Evolutionary conservation across 2,329 filamentous ascomycete genomes (phyloP).

Genomic region (Penicillium thymicola): DNA sequence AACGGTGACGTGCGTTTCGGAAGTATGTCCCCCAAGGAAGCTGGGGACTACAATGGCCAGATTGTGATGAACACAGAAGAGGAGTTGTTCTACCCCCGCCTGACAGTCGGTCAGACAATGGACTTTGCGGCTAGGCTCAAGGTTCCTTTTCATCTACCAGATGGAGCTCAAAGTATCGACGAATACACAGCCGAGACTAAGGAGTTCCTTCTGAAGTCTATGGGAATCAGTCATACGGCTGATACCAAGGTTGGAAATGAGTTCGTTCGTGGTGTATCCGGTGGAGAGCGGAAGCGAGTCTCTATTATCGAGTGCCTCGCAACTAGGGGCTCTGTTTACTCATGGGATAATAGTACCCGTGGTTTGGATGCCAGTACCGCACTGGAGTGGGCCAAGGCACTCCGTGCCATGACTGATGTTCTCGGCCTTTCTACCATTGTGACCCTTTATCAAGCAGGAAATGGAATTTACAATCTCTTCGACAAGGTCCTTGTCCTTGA

Average conservation of each 20-base stretch:
- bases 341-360: constrained; percentile 12
- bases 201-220: constrained; percentile 12
- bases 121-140: constrained; percentile 64
- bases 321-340: constrained; percentile 2
- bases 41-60: constrained; percentile 52
- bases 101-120: constrained; percentile 51
- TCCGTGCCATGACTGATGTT: constrained; percentile 10
- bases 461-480: constrained; percentile 12
- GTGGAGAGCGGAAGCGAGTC: constrained; percentile 13
- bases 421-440: constrained; percentile 8
- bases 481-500: constrained; percentile 12
- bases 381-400: constrained; percentile 9
- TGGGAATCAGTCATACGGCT: constrained; percentile 7
- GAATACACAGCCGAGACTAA: constrained; percentile 14
- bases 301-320: constrained; percentile 12
- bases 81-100: constrained; percentile 49
- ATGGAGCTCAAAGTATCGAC: constrained; percentile 61
- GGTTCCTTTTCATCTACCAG: constrained; percentile 64
- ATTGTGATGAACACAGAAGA: constrained; percentile 56
- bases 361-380: constrained; percentile 8
- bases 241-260: constrained; percentile 12
- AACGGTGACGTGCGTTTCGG: constrained; percentile 59
- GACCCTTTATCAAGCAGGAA: constrained; percentile 11
- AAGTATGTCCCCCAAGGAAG: constrained; percentile 39
- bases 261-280: constrained; percentile 12